Percentiles rank a stretch among this genome's conserved stretches.
These are phyloP conservation scores for Metroxylon sagu DNA, from an alignment of 176 grass and related monocot genomes.

Conservation along the genomic window DNA sequence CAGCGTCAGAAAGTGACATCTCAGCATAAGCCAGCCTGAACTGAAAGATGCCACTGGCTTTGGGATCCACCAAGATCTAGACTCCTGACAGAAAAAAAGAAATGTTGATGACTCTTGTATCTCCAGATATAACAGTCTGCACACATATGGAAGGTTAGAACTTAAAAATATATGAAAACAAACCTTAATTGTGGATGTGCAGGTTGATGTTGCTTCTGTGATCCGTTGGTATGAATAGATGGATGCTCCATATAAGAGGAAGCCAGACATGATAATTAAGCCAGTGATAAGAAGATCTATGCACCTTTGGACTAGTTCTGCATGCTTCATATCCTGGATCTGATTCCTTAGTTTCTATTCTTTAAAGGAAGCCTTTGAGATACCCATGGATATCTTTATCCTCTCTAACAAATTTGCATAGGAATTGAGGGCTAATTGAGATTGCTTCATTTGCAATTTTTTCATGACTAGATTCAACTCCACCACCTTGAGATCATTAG, in stretches of 20 bases:
- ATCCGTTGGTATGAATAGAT: conserved; percentile 72
- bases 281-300: conserved; percentile 81
- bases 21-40: conserved; percentile 48
- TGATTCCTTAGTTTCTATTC: conserved; percentile 67
- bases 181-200: conserved; percentile 48
- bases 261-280: conserved; percentile 72
- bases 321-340: conserved; percentile 53
- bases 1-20: conserved; percentile 57
- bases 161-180: conserved; percentile 1
- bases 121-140: neutral
- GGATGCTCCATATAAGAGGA: conserved; percentile 65
- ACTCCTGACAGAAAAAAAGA: conserved; percentile 35
- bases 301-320: conserved; percentile 54
- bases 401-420: conserved; percentile 57
- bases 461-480: conserved; percentile 69
- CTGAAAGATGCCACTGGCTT: conserved; percentile 63
- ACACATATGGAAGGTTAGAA: too few relatives aligned
- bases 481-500: conserved; percentile 79
- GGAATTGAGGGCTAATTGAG: conserved; percentile 65
- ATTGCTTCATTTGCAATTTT: conserved; percentile 73
- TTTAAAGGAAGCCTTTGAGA: conserved; percentile 80
- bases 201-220: conserved; percentile 57
- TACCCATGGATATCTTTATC: conserved; percentile 66
- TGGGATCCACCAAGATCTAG: conserved; percentile 83
- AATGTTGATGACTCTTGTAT: neutral